phyloP scores from a whole-genome alignment of 1,139 yeast genomes.

The Debaryomyces nepalensis region DNA sequence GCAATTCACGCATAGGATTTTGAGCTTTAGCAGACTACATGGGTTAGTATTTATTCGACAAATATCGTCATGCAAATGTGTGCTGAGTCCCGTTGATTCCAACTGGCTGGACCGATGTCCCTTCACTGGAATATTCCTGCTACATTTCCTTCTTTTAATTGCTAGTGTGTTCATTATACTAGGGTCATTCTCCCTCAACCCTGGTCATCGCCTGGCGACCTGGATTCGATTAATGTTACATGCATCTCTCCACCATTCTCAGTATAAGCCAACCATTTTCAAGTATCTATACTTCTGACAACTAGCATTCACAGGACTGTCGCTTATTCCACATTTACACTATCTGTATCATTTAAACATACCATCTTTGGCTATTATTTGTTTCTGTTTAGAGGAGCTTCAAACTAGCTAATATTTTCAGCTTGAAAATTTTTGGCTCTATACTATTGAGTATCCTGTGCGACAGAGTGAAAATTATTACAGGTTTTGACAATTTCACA shows the following conservation, averaged over 20 bases:
- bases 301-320: neutral
- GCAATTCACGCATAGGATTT: slow-evolving; percentile 94
- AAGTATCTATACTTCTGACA: neutral
- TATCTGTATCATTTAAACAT: slow-evolving; percentile 19
- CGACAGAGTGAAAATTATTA: slow-evolving; percentile 10
- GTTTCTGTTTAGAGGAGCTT: slow-evolving; percentile 17
- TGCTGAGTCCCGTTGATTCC: neutral
- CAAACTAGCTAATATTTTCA: slow-evolving; percentile 12
- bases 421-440: slow-evolving; percentile 10
- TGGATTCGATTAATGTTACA: neutral
- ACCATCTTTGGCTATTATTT: slow-evolving; percentile 28
- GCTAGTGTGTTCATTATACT: too few species aligned
- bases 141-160: too few species aligned
- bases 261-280: neutral
- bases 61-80: neutral
- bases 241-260: neutral
- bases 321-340: neutral
- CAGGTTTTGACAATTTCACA: neutral
- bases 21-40: slow-evolving; percentile 43
- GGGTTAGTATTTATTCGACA: slow-evolving; percentile 18
- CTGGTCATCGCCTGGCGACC: too few species aligned
- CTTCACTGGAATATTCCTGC: too few species aligned
- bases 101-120: too few species aligned
- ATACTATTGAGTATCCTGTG: slow-evolving; percentile 1
- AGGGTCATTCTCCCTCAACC: too few species aligned